Evolutionary conservation across 306 rosid species (phyloP), one percentile per base, ranked within the genome.

Genomic region (Vigna hirtella): DNA sequence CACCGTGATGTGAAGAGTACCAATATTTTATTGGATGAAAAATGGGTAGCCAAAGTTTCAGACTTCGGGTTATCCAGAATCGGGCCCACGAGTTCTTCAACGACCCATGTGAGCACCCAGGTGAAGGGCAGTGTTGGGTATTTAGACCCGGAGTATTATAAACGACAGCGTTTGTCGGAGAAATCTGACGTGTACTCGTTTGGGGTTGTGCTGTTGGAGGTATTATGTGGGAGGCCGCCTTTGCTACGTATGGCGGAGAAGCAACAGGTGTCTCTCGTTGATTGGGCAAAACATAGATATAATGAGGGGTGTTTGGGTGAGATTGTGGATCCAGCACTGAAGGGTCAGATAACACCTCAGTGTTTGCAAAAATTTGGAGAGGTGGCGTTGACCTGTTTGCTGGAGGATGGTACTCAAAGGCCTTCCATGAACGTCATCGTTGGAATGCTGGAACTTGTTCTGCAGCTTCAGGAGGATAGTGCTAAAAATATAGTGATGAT

Each of bases 1-100:
- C 93, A 87, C 26, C 89, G 89, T 6, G 93, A 89, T 12, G 84
- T 89, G 6, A 89, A 85, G 68, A 67, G 83, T 1, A 72, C 84
- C 0, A 86, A 86, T 3, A 86, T 89, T 5, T 26, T 88, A 6
- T 43, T 86, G 32, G 88, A 88, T 7, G 87, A 84, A 10, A 78
- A 82, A 8, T 63, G 48, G 48, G 28, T 34, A 15, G 86, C 89
- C 0, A 89, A 89, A 69, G 87, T 85, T 30, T 87, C 84, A 0
- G 89, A 87, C 36, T 89, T 89, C 2, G 91, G 93, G 0, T 11
- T 72, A 47, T 38, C 36, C 9, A 13, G 61, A 55, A 20, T 72
- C 3, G 76, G 76, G 16, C 63, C 76, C 5, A 49, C 40, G 3
- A 63, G 76, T 45, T 6, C 2, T 2, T 71, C 64, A 5, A 71